Percentiles rank a stretch among this genome's conserved stretches.
Conservation (phyloP, 163 green algal genomes). For the Chloromonas sp. region DNA sequence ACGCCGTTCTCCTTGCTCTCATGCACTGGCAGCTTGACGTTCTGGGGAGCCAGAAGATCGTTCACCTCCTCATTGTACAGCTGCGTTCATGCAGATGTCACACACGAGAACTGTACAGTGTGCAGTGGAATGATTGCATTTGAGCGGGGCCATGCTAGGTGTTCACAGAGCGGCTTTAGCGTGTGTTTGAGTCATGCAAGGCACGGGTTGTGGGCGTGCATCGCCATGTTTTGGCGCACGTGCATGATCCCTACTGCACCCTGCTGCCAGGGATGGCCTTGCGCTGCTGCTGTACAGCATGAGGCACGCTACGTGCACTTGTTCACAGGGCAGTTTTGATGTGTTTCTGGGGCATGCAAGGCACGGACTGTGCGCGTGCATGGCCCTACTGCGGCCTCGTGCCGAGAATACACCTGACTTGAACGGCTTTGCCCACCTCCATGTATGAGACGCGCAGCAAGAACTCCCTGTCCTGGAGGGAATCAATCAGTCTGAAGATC, state of each 20-base stretch:
- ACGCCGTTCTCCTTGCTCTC: slow-evolving; percentile 84
- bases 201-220: not conserved
- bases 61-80: slow-evolving; percentile 97
- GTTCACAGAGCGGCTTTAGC: not conserved
- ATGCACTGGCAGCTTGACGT: slow-evolving; percentile 84
- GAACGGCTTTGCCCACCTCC: slow-evolving; percentile 60
- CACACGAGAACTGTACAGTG: not conserved
- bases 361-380: too few species aligned
- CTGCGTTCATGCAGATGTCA: slow-evolving; percentile 34
- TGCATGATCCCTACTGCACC: not conserved
- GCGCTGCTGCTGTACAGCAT: too few species aligned
- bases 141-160: not conserved
- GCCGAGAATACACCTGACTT: not conserved
- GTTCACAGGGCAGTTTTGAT: too few species aligned
- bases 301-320: too few species aligned
- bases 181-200: not conserved
- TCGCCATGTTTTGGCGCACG: too few species aligned
- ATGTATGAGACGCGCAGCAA: slow-evolving; percentile 93
- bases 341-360: too few species aligned
- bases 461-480: slow-evolving; percentile 73
- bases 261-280: not conserved
- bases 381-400: too few species aligned
- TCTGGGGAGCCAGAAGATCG: slow-evolving; percentile 78
- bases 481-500: slow-evolving; percentile 79
- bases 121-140: not conserved